Evolutionary conservation across 306 rosid genomes (phyloP).

Genomic region (Cicer yamashitae): DNA sequence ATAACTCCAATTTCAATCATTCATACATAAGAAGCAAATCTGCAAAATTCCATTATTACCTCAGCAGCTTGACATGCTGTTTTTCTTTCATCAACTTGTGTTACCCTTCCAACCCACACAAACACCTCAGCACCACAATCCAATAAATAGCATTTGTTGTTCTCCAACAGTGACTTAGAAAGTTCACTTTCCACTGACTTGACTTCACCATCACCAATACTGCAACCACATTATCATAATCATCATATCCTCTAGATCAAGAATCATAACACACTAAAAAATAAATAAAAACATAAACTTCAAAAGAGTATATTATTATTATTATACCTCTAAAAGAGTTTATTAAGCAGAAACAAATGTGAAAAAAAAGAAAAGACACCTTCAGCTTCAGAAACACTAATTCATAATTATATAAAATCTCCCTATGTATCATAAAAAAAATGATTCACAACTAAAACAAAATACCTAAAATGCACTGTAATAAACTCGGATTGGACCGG

Average conservation of each 20-base stretch:
- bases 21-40: slow-evolving; percentile 20
- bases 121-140: slow-evolving; percentile 93
- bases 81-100: slow-evolving; percentile 98
- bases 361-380: background rate
- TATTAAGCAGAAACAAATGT: slow-evolving; percentile 13
- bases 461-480: background rate
- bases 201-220: slow-evolving; percentile 79
- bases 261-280: background rate
- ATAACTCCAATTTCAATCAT: slow-evolving; percentile 37
- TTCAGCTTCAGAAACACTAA: slow-evolving; percentile 29
- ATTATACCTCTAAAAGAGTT: background rate
- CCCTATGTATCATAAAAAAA: background rate
- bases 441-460: slow-evolving; percentile 3
- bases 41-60: slow-evolving; percentile 52
- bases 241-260: slow-evolving; percentile 38
- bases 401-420: slow-evolving; percentile 11
- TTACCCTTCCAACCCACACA: slow-evolving; percentile 94
- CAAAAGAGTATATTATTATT: background rate
- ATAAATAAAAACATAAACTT: slow-evolving; percentile 31
- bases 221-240: slow-evolving; percentile 46
- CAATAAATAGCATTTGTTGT: slow-evolving; percentile 86
- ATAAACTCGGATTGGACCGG: background rate
- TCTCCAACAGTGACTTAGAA: slow-evolving; percentile 85
- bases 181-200: slow-evolving; percentile 82
- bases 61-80: slow-evolving; percentile 83